A percentile compares a stretch with the other conserved stretches of the same genome.
phyloP scores from a whole-genome alignment of 139 green algal species.

The Zygnema circumcarinatum region DNA sequence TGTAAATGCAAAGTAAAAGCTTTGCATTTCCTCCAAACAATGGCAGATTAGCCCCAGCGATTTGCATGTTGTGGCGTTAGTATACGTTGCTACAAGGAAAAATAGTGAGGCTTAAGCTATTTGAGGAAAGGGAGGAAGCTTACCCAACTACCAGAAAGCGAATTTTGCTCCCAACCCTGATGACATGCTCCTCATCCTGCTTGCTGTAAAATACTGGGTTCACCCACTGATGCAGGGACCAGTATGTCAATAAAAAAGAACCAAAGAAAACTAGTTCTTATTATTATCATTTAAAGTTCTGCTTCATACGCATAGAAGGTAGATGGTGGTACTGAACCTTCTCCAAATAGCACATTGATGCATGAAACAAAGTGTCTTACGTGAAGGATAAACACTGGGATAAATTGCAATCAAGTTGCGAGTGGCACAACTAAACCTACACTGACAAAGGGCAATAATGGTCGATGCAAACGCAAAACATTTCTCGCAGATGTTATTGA shows the following conservation, averaged over 20 bases:
- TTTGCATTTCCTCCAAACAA: not conserved
- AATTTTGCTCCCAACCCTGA: slow-evolving; percentile 5
- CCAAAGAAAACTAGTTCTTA: not conserved
- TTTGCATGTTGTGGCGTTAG: too few relatives aligned
- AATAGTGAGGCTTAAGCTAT: too few relatives aligned
- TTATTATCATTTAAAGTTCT: not conserved
- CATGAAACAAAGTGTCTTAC: not conserved
- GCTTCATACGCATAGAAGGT: not conserved
- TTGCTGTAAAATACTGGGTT: slow-evolving; percentile 1
- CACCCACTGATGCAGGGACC: not conserved
- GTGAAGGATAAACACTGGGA: not conserved
- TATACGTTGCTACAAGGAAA: too few relatives aligned
- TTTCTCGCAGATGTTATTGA: not conserved
- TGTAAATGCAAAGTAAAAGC: not conserved
- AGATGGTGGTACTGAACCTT: not conserved
- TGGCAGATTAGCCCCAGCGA: too few relatives aligned
- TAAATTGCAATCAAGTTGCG: not conserved
- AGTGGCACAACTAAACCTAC: not conserved
- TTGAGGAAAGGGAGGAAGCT: too few relatives aligned
- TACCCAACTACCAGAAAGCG: not conserved
- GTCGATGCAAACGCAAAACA: too few relatives aligned
- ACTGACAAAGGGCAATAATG: not conserved
- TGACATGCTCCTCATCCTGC: not conserved
- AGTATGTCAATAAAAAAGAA: not conserved
- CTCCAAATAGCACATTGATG: not conserved